Conservation (phyloP, 1,284 basidiomycete species). For the Flammula alnicola region DNA sequence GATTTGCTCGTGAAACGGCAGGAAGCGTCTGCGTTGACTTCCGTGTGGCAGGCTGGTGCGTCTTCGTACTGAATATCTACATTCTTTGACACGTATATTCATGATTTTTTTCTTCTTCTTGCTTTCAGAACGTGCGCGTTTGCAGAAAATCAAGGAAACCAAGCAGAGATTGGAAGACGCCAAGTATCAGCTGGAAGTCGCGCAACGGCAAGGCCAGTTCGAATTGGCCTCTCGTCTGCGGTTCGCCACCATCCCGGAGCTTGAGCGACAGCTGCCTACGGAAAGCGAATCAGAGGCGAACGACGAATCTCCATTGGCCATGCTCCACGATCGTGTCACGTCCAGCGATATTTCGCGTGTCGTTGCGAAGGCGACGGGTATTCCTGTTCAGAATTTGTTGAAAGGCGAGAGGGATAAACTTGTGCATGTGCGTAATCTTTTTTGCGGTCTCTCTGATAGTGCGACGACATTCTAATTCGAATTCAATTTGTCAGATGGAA, state of each 20-base stretch:
- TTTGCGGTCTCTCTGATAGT: neutral
- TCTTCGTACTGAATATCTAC: constrained; percentile 1
- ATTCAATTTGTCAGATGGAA: constrained; percentile 72
- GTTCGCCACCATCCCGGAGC: constrained; percentile 83
- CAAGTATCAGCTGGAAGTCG: constrained; percentile 85
- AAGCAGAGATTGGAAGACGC: constrained; percentile 86
- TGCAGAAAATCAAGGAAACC: constrained; percentile 78
- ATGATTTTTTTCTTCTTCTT: neutral
- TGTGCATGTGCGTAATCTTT: constrained; percentile 71
- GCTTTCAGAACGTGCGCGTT: constrained; percentile 67
- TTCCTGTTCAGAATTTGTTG: constrained; percentile 87
- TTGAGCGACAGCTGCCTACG: constrained; percentile 76
- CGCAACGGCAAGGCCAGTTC: constrained; percentile 85
- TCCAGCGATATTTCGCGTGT: constrained; percentile 89
- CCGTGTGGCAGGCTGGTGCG: constrained; percentile 75
- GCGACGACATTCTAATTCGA: too few species aligned
- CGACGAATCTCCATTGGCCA: constrained; percentile 57
- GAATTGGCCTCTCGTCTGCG: constrained; percentile 83
- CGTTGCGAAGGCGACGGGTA: constrained; percentile 88
- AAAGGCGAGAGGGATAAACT: constrained; percentile 91
- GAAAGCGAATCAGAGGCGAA: constrained; percentile 52
- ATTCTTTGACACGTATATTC: neutral
- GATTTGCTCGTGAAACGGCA: constrained; percentile 63
- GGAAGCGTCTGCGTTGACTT: constrained; percentile 65
- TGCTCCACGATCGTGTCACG: constrained; percentile 88